Percentiles rank a stretch among this genome's conserved stretches.
phyloP scores from a whole-genome alignment of 805 yeast species.

The Starmerella asiatica region DNA sequence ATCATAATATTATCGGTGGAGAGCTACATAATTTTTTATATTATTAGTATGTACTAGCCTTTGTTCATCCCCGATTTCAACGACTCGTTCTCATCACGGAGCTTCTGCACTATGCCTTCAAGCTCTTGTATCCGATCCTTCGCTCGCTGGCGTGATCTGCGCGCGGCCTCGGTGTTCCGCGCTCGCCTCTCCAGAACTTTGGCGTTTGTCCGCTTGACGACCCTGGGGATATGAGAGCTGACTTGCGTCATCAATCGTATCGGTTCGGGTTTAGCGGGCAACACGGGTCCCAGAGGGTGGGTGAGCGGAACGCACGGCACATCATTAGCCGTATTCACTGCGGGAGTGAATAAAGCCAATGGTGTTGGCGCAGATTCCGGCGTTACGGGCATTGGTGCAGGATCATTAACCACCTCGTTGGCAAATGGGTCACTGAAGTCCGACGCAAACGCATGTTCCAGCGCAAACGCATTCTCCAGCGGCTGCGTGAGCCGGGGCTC shows the following conservation, averaged over 20 bases:
- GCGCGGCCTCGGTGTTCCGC: conserved; percentile 82
- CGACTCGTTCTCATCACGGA: conserved; percentile 41
- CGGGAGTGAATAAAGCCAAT: background rate
- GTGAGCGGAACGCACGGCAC: too few relatives aligned
- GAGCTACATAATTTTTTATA: too few relatives aligned
- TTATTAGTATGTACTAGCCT: too few relatives aligned
- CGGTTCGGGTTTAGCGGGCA: background rate
- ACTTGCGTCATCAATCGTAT: background rate
- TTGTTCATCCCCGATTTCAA: conserved; percentile 45
- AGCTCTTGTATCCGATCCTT: conserved; percentile 75
- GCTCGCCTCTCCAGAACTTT: conserved; percentile 46
- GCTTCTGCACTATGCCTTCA: conserved; percentile 59
- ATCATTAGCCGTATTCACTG: background rate
- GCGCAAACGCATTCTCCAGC: too few relatives aligned
- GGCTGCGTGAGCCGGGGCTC: too few relatives aligned
- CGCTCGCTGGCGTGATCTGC: conserved; percentile 87
- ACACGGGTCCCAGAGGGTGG: too few relatives aligned
- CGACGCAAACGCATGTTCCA: too few relatives aligned
- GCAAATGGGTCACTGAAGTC: background rate
- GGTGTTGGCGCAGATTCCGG: background rate
- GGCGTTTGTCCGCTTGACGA: conserved; percentile 13
- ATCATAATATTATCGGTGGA: too few relatives aligned
- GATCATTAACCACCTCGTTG: too few relatives aligned
- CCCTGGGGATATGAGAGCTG: background rate
- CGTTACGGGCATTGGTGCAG: background rate